phyloP scores from a whole-genome alignment of 257 asterid species.

The Lantana camara region DNA sequence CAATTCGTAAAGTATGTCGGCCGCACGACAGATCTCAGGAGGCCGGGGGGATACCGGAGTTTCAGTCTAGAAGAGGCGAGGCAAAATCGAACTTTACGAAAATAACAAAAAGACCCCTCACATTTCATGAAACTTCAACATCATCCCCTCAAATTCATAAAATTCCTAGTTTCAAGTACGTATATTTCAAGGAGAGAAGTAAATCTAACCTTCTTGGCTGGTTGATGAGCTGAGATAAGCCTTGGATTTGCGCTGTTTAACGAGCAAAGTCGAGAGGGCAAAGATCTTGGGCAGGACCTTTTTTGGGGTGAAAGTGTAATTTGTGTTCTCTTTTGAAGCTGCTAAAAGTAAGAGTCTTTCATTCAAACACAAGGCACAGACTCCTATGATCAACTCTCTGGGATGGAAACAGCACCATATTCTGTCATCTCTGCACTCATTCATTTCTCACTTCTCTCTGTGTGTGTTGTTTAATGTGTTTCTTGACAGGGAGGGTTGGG shows the following conservation, averaged over 20 bases:
- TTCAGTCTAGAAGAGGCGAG: no score
- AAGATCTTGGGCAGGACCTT: slow-evolving; percentile 56
- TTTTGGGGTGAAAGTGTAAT: slow-evolving; percentile 24
- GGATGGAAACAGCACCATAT: slow-evolving; percentile 69
- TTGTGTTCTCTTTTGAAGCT: slow-evolving; percentile 49
- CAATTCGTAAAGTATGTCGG: no score
- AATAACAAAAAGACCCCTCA: no score
- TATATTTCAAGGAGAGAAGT: neutral
- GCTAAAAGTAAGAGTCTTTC: slow-evolving; percentile 72
- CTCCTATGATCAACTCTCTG: slow-evolving; percentile 55
- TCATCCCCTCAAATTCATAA: no score
- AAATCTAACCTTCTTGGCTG: slow-evolving; percentile 65
- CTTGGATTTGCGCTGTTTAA: slow-evolving; percentile 46
- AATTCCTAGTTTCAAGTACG: no score
- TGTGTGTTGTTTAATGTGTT: neutral
- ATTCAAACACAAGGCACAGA: slow-evolving; percentile 77
- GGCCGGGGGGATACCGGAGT: no score
- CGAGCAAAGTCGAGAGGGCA: slow-evolving; percentile 59
- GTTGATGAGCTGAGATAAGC: slow-evolving; percentile 40
- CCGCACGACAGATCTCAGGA: no score
- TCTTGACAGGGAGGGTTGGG: slow-evolving; percentile 1
- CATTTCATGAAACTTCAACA: no score
- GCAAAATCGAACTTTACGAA: no score
- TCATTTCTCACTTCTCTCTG: slow-evolving; percentile 26
- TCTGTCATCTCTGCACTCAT: slow-evolving; percentile 33